Base-by-base conservation (phyloP, 768 basidiomycete genomes). In the Agrocybe praecox region DNA sequence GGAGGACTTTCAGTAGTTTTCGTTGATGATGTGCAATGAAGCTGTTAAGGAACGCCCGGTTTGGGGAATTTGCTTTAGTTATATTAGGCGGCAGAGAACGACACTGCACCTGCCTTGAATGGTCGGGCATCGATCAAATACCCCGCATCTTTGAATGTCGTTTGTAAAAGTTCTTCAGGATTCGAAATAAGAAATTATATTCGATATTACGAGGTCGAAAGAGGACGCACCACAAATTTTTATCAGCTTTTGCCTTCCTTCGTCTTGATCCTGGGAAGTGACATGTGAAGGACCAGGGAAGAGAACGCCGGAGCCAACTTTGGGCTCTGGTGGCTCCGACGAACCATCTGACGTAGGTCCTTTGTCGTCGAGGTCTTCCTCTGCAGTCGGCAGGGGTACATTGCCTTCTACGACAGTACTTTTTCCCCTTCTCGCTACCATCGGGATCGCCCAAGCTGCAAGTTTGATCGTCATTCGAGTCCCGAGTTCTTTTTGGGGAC, bases 21-120 rank as follows among this genome's bases (percentile, higher is more conserved):
- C 77, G 53, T 84, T 84, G 46, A 83, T 65, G 33, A 82, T 67
- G 81, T 81, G 65, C 81, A 82, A 51, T 83, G 81, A 15, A 82
- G 67, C 78, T 80, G 52, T 44, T 21, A 15, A 19, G 18, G n/a
- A 60, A 34, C 34, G 32, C 43, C 40, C 19, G 26, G 15, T 22
- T 32, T 23, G n/a, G 2, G 11, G 36, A 40, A 12, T 18, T 18
- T 5, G 24, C 6, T 34, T 11, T 18, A 8, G 17, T 8, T n/a
- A 26, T 12, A 11, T 7, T 9, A 49, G 9, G 43, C 9, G 2
- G n/a, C 15, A 7, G 19, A 45, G 5, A 34, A 12, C 24, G 17
- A 17, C 9, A 32, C n/a, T n/a, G 43, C 12, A 49, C 71, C 6
- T 51, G 82, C 84, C 67, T 82, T 85, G 34, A 85, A 72, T 1